Conservation (phyloP, 208 protist species). For the Naegleria gruberi region DNA sequence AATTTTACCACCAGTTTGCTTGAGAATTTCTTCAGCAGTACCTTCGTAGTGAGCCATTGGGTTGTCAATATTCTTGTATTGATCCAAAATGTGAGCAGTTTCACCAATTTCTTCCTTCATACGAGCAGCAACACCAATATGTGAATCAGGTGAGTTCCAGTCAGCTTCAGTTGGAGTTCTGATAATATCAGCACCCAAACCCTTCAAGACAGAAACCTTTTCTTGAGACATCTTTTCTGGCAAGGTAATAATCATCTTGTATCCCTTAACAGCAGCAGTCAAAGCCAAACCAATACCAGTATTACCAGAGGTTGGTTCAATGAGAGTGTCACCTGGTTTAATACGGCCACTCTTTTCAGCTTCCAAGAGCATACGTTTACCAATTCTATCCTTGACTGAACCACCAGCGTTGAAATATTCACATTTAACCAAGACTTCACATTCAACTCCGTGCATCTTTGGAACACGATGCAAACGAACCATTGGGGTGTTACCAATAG, state of each 20-base stretch:
- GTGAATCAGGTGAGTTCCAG: conserved; percentile 85
- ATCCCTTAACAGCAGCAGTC: conserved; percentile 82
- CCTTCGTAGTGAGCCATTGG: conserved; percentile 84
- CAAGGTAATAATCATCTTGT: conserved; percentile 92
- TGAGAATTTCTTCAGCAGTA: conserved; percentile 88
- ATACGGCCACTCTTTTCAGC: conserved; percentile 79
- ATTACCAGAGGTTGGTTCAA: conserved; percentile 94
- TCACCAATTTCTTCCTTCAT: conserved; percentile 72
- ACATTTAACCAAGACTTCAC: conserved; percentile 77
- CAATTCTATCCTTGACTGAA: conserved; percentile 96
- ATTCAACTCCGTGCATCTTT: conserved; percentile 56
- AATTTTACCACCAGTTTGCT: conserved; percentile 81
- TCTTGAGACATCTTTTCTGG: conserved; percentile 97
- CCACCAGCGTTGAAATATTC: conserved; percentile 82
- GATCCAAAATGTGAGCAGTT: conserved; percentile 88
- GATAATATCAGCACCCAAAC: conserved; percentile 89
- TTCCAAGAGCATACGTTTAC: conserved; percentile 84
- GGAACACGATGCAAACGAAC: conserved; percentile 70
- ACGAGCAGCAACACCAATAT: conserved; percentile 84
- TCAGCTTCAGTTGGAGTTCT: conserved; percentile 87
- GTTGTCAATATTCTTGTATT: conserved; percentile 90
- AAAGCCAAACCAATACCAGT: conserved; percentile 90
- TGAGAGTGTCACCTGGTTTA: conserved; percentile 80
- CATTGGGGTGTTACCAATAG: conserved; percentile 70
- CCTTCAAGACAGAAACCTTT: conserved; percentile 77